Base-by-base conservation (phyloP, 495 filamentous ascomycete genomes). In the Chaetomium fimeti region DNA sequence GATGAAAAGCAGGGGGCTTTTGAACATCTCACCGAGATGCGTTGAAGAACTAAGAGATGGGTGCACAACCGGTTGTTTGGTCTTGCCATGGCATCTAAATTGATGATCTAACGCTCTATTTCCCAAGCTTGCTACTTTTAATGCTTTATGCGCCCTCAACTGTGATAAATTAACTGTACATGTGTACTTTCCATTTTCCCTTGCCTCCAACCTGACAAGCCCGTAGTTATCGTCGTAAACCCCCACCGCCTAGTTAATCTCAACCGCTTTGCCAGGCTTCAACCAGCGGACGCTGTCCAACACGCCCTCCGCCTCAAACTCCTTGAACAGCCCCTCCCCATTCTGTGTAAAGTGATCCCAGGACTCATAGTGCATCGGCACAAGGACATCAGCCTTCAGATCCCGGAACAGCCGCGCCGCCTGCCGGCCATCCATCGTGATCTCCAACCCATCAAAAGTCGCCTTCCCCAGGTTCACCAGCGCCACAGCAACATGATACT, bases 271-370 rank as follows among this genome's bases (percentile, higher is more conserved):
- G 5, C 74, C 74, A 15, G 69, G 73, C 60, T 72, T 60, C 55
- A 76, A 36, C 73, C 74, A 77, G 18, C 64, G 11, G 6, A 77
- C 75, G 61, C 68, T 86, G 70, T 91, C 86, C 5, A 79, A 75
- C 52, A 82, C 80, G 57, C 90, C 81, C 12, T 84, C 81, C 11
- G 67, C 68, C 38, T 85, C 83, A 62, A 93, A 89, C 12, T 74
- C 74, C 42, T 81, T 81, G 45, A 78, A 78, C 63, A 77, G 60
- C 16, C 57, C 58, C 22, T 65, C 60, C 20, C 53, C 59, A 15
- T 55, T 63, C 64, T 84, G 72, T 2, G 66, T 75, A 62, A 84
- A 85, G 66, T 84, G 82, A 0, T 65, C 65, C 82, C 82, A 85
- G 0, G 74, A 73, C 57, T 84, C 81, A 55, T 74, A 84, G 58